Conservation (phyloP, 1,284 basidiomycete species). For the Melampsora americana region DNA sequence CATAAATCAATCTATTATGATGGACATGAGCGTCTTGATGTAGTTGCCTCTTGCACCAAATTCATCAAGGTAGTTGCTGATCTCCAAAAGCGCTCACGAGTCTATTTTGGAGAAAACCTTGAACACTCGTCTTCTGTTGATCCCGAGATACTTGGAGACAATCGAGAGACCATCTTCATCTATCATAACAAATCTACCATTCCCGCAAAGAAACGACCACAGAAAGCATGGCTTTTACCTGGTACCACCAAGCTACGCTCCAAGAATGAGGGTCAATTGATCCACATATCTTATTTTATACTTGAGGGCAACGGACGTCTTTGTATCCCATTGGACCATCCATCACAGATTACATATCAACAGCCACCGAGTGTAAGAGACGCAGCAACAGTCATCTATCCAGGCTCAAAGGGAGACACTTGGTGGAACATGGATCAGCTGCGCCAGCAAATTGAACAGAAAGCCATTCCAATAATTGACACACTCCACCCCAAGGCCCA, state of each 20-base stretch:
- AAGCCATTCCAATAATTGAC: too few relatives aligned
- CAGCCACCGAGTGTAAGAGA: neutral
- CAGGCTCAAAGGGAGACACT: too few relatives aligned
- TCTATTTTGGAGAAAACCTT: neutral
- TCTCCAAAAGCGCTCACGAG: too few relatives aligned
- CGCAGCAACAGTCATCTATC: conserved; percentile 12
- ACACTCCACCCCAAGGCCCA: too few relatives aligned
- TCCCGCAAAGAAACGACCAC: neutral
- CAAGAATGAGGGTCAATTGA: neutral
- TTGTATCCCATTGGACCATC: neutral
- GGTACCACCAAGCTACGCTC: neutral
- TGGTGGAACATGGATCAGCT: too few relatives aligned
- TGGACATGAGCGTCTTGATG: conserved; percentile 11
- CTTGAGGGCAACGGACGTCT: neutral
- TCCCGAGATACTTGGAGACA: neutral
- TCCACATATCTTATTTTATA: conserved; percentile 2
- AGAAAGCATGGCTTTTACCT: neutral
- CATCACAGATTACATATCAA: neutral
- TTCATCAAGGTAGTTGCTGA: too few relatives aligned
- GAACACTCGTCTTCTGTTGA: neutral
- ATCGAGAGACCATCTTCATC: neutral
- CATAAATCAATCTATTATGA: conserved; percentile 26
- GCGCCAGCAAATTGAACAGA: too few relatives aligned
- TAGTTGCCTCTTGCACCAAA: neutral
- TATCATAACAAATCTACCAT: neutral